Percentiles rank a stretch among this genome's conserved stretches.
Evolutionary conservation across 2,329 filamentous ascomycete genomes (phyloP).

Genomic region (Fusarium nematophilum): DNA sequence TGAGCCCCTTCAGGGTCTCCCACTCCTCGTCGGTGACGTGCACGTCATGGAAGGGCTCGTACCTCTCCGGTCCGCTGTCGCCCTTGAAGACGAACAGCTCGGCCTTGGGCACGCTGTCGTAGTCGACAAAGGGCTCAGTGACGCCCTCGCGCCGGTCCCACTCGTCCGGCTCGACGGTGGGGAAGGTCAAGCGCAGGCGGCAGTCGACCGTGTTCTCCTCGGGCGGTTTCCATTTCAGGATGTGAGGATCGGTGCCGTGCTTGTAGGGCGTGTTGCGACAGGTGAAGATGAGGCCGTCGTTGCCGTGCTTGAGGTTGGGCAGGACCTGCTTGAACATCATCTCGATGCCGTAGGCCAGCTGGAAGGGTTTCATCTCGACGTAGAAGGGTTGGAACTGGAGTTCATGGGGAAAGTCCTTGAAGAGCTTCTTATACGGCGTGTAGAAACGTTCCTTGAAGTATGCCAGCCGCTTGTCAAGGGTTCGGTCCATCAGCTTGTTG

Average conservation of each 20-base stretch:
- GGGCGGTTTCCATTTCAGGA: constrained; percentile 97
- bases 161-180: constrained; percentile 73
- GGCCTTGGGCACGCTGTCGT: constrained; percentile 80
- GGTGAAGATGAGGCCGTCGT: constrained; percentile 98
- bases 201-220: constrained; percentile 97
- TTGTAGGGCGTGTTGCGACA: constrained; percentile 88
- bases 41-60: constrained; percentile 75
- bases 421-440: constrained; percentile 73
- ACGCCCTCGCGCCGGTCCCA: constrained; percentile 75
- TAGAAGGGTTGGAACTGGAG: constrained; percentile 78
- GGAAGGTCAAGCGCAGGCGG: constrained; percentile 81
- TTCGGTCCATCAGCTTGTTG: constrained; percentile 78
- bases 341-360: constrained; percentile 87
- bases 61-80: constrained; percentile 61
- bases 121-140: constrained; percentile 76
- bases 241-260: constrained; percentile 90
- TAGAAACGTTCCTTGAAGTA: constrained; percentile 85
- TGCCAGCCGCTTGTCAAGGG: constrained; percentile 88
- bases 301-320: constrained; percentile 87
- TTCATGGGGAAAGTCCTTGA: constrained; percentile 76
- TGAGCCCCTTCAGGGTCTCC: constrained; percentile 80
- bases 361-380: constrained; percentile 88
- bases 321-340: constrained; percentile 93
- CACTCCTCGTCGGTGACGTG: constrained; percentile 81
- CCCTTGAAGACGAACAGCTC: constrained; percentile 78